Evolutionary conservation across 2,329 filamentous ascomycete species (phyloP), one percentile per base, ranked within the genome.

Genomic region (Ophiostoma angusticollis): DNA sequence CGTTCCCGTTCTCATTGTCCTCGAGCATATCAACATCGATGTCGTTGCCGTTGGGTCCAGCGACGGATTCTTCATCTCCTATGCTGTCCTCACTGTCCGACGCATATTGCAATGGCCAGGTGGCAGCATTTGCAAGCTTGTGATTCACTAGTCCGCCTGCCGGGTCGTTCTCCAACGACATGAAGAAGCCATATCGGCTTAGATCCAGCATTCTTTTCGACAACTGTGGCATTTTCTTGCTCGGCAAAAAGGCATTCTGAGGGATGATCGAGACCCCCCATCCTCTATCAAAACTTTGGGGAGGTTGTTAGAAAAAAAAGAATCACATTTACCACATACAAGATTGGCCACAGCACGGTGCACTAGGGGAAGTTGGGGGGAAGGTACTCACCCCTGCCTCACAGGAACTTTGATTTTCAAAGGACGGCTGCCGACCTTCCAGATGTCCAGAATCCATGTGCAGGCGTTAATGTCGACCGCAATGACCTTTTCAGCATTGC

Each of bases 381-480:
- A 28, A 4, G 7, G 13, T 6, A 34, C 38, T 35, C 8, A 40
- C 38, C 17, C 21, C 4, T 30, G 5, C 6, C 16, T 25, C 14
- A 12, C 3, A 11, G 22, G 19, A 4, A 23, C 24, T 5, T 3
- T 16, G 13, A 62, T 47, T 4, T 50, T 47, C 12, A 59, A 30
- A 2, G 49, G 50, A 12, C 25, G 37, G 22, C 35, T 40, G 9
- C 53, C 53, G 25, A 57, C 41, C 25, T 57, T 60, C 70, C 70
- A 75, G 12, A 76, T 71, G 31, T 70, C 58, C 30, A 70, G 58
- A 11, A 73, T 43, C 64, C 67, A 74, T 6, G 63, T 49, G 9
- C 46, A 52, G 2, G 68, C 71, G 9, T 53, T 49, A 28, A 75
- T 67, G 31, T 74, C 71, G 18, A 71, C 53, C 1, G 65, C 70